Conservation (phyloP, 139 green algal genomes). For the Gonium pectorale region DNA sequence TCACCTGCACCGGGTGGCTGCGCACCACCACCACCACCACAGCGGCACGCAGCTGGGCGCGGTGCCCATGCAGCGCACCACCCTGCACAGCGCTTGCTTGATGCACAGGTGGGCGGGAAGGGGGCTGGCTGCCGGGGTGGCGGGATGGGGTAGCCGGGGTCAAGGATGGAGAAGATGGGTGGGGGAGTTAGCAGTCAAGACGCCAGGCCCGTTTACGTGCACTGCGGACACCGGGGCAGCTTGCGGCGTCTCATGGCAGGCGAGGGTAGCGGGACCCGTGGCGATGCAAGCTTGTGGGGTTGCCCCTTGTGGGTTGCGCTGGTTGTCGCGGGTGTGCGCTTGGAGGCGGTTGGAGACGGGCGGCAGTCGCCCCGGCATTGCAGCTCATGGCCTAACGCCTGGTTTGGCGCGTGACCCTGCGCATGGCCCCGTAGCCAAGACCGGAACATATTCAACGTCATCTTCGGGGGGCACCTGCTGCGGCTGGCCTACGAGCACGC, state of each 20-base stretch:
- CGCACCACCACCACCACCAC: slow-evolving; percentile 18
- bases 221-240: too few species aligned
- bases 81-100: slow-evolving; percentile 25
- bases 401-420: too few species aligned
- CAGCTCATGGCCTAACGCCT: too few species aligned
- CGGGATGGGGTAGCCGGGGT: neutral
- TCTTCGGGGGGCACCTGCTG: slow-evolving; percentile 63
- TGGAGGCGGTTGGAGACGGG: too few species aligned
- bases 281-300: too few species aligned
- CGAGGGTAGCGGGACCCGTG: too few species aligned
- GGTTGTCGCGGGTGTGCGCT: too few species aligned
- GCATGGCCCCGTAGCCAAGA: slow-evolving; percentile 50
- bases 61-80: slow-evolving; percentile 48
- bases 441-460: slow-evolving; percentile 54
- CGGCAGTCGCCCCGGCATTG: too few species aligned
- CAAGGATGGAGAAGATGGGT: neutral
- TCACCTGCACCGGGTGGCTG: neutral
- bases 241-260: too few species aligned
- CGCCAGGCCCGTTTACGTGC: too few species aligned
- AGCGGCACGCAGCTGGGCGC: neutral
- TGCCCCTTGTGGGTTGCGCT: too few species aligned
- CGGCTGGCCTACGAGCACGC: slow-evolving; percentile 56
- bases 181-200: too few species aligned
- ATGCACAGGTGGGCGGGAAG: slow-evolving; percentile 40
- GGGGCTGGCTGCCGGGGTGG: neutral